phyloP scores from a whole-genome alignment of 2,329 filamentous ascomycete genomes.

The Sclerotinia spermophila region DNA sequence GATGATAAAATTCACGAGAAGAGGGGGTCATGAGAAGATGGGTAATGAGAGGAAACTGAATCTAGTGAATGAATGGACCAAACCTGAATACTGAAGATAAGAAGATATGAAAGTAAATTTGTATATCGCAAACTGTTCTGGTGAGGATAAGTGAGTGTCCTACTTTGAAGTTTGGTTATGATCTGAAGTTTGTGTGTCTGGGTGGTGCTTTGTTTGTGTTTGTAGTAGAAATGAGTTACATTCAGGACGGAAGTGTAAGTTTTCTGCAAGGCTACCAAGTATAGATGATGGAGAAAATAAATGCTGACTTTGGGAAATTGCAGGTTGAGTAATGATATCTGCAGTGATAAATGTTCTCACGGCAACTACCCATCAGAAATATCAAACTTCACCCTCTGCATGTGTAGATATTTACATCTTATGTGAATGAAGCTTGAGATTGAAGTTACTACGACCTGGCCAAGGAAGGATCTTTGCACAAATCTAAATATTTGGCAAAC shows the following conservation, averaged over 20 bases:
- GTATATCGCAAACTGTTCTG: background rate
- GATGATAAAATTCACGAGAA: background rate
- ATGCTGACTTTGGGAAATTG: background rate
- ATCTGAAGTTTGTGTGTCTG: background rate
- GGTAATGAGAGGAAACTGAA: background rate
- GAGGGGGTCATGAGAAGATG: background rate
- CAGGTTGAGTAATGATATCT: no score
- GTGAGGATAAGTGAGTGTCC: background rate
- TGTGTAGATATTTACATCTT: background rate
- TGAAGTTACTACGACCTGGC: background rate
- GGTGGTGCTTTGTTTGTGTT: background rate
- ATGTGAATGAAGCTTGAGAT: background rate
- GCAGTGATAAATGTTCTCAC: background rate
- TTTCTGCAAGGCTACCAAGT: conserved; percentile 2
- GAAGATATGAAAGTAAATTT: background rate
- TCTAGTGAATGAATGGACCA: background rate
- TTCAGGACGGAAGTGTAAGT: background rate
- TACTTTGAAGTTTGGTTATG: conserved; percentile 1
- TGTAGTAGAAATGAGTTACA: background rate
- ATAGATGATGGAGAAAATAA: background rate
- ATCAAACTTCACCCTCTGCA: background rate
- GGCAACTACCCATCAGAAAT: background rate
- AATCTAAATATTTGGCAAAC: background rate
- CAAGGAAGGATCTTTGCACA: background rate
- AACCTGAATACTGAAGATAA: background rate